Base-by-base conservation (phyloP, 768 basidiomycete species). In the Kwoniella sp. region DNA sequence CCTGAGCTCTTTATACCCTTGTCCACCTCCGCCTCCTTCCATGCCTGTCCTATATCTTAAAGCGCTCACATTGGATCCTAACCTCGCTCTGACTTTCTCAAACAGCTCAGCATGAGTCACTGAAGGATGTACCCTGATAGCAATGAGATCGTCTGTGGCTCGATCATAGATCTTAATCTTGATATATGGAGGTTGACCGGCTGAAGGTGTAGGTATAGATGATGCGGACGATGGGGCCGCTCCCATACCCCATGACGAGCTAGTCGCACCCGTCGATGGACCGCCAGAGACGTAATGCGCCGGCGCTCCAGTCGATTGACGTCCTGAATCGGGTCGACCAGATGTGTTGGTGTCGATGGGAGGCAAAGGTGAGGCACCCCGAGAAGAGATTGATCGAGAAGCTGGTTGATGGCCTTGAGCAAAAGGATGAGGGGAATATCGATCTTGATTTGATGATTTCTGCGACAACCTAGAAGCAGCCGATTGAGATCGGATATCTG, bases 121-220 rank as follows among this genome's bases (percentile, higher is more conserved):
- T 55, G 85, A 86, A 24, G 96, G 96, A 76, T 95, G 93, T 27
- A 98, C 95, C 15, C 96, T 88, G 60, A 98, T 96, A 3, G 96
- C 96, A 67, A 98, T 92, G 58, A 98, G 83, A 79, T 99, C 96
- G 76, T 98, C 94, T 25, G 92, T 88, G 60, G 88, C 84, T 40
- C 90, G 86, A 81, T 96, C 91, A 78, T 96, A 96, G 49, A 99
- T 92, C 82, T 99, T 99, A 82, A 99, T 96, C 82, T 98, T 99
- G 69, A 98, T 85, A 81, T 93, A 98, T 24, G 94, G 90, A 9
- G 80, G 77, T 61, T 74, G 72, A 54, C 63, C 60, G 2, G 55
- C 36, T 22, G 37, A 26, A 21, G 58, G 55, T 12, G 56, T 59
- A 47, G 44, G 26, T 1, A 37, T 25, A 2, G 53, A 54, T 22